Evolutionary conservation across 2,329 filamentous ascomycete species (phyloP).

Genomic region (Meredithiella fracta): DNA sequence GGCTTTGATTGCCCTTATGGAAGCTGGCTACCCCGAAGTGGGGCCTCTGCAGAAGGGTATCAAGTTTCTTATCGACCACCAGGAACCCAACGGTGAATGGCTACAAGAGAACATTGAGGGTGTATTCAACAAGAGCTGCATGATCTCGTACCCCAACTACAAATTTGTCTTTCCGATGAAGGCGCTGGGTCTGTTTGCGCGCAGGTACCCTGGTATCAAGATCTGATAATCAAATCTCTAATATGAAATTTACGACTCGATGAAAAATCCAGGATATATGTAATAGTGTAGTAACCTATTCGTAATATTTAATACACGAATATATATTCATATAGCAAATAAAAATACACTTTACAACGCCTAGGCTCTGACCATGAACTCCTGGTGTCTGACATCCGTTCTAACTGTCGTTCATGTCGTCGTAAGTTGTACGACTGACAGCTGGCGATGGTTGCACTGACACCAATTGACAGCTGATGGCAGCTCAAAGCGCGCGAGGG

Average conservation of each 20-base stretch:
- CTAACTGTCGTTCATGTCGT: neutral
- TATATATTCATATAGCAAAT: too few relatives aligned
- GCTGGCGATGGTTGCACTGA: neutral
- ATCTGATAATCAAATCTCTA: conserved; percentile 20
- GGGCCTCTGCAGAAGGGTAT: conserved; percentile 58
- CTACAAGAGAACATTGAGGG: conserved; percentile 89
- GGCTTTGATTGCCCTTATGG: conserved; percentile 67
- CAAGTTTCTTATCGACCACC: conserved; percentile 66
- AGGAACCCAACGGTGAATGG: conserved; percentile 86
- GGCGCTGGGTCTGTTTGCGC: conserved; percentile 77
- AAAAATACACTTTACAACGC: neutral
- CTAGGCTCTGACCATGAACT: neutral
- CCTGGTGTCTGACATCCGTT: neutral
- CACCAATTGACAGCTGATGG: neutral
- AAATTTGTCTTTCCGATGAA: conserved; percentile 94
- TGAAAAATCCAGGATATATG: neutral
- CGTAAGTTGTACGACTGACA: neutral
- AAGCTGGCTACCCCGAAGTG: conserved; percentile 64
- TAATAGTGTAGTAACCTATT: neutral
- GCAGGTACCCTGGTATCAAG: conserved; percentile 49
- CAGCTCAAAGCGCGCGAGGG: neutral
- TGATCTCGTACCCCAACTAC: conserved; percentile 99
- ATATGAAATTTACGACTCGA: neutral
- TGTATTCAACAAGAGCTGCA: conserved; percentile 97
- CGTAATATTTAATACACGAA: neutral